Conservation (phyloP, 2,329 filamentous ascomycete genomes). For the Cordyceps militaris region DNA sequence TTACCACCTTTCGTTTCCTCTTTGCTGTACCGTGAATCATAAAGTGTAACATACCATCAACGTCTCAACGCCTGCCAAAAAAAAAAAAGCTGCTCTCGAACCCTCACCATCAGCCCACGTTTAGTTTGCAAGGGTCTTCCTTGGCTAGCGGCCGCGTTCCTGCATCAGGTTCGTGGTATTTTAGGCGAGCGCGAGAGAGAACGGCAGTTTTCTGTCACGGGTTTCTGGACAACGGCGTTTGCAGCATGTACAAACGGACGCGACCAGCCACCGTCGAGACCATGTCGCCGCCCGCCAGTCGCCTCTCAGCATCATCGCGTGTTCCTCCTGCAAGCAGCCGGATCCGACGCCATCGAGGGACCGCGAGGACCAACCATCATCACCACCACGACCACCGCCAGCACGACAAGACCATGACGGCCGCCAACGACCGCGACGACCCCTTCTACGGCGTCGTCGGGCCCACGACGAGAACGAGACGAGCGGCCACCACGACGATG, state of each 20-base stretch:
- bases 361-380: not conserved
- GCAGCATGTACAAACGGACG: constrained; percentile 2
- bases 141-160: not conserved
- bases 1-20: too few relatives aligned
- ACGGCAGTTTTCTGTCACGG: not conserved
- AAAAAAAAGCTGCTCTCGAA: not conserved
- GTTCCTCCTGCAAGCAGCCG: not conserved
- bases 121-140: not conserved
- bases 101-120: not conserved
- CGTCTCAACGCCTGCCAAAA: not conserved
- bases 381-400: not conserved
- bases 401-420: not conserved
- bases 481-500: constrained; percentile 1
- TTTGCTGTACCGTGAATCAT: too few relatives aligned
- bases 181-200: not conserved
- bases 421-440: not conserved
- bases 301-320: not conserved
- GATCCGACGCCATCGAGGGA: not conserved
- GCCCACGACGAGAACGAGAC: not conserved
- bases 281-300: not conserved
- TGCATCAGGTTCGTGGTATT: not conserved
- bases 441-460: not conserved
- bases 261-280: not conserved
- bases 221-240: not conserved
- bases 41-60: too few relatives aligned